Evolutionary conservation across 2,329 filamentous ascomycete species (phyloP), one percentile per base, ranked within the genome.

Genomic region (Phialocephala sp.): DNA sequence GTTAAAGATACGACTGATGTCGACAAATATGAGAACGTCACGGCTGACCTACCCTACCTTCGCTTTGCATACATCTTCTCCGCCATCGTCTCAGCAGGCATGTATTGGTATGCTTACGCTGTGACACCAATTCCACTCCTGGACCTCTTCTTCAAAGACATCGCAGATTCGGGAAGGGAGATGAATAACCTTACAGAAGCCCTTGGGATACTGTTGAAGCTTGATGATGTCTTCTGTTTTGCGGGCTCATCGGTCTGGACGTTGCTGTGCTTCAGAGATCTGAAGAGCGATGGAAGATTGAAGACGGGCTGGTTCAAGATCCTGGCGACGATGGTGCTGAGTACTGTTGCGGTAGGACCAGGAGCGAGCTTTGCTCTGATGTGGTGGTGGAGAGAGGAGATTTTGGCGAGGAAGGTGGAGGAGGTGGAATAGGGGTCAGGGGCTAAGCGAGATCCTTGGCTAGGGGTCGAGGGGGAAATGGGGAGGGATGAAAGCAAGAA

Each of bases 331-430:
- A 60, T 68, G 35, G 45, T 27, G 1, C n/a, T 65, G 9, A 54
- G 55, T 1, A 67, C 59, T 11, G 62, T 68, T 11, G 20, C 66
- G 1, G 41, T 72, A 2, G 76, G 76, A 1, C 73, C 75, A 45
- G 75, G 74, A 27, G 72, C 73, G 3, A 64, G 69, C 3, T 43
- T 75, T 27, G 70, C 69, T 2, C 54, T 66, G n/a, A 69, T 62
- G 56, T 76, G 72, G 72, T 58, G 70, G 15, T 75, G 72, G 68
- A 75, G 77, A 67, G 77, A 78, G 56, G 71, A 76, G 52, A 67
- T 72, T 20, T 61, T 77, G 45, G 73, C 75, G 14, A 47, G 54
- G 39, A 54, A 54, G 24, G 20, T 41, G 4, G 6, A 55, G 18
- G 54, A 47, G 32, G 60, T 18, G 14, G 45, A 50, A 50, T 50